A percentile compares a stretch with the other conserved stretches of the same genome.
These are phyloP conservation scores for Xylaria sp. DNA, from an alignment of 2,329 filamentous ascomycete species.

Conservation along the genomic window DNA sequence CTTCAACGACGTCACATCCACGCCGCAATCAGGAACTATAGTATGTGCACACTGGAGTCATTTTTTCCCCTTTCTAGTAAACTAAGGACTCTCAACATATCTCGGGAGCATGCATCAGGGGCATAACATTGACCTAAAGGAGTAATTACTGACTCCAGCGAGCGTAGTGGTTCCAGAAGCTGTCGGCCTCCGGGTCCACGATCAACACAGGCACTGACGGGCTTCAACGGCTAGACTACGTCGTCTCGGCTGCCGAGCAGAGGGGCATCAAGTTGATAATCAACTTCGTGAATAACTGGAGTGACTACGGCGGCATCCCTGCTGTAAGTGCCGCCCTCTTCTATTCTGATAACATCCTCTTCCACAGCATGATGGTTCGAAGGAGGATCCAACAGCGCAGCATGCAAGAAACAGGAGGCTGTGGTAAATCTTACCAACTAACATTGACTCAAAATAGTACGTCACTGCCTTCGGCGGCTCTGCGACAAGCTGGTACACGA, in stretches of 20 bases:
- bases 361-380: not conserved
- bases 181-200: constrained; percentile 60
- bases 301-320: constrained; percentile 73
- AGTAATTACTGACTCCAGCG: too few relatives aligned
- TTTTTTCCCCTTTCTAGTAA: too few relatives aligned
- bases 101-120: too few relatives aligned
- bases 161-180: constrained; percentile 67
- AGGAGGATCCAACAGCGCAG: not conserved
- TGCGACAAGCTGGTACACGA: constrained; percentile 67
- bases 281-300: constrained; percentile 76
- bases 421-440: not conserved
- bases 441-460: constrained; percentile 54
- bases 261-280: constrained; percentile 71
- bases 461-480: constrained; percentile 65
- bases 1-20: constrained; percentile 67
- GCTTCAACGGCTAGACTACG: constrained; percentile 71
- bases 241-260: constrained; percentile 68
- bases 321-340: constrained; percentile 49
- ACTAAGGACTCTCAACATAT: too few relatives aligned
- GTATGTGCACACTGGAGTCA: too few relatives aligned
- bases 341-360: not conserved
- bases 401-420: not conserved
- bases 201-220: constrained; percentile 73
- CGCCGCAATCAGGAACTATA: constrained; percentile 51
- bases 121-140: too few relatives aligned